phyloP scores from a whole-genome alignment of 176 grass and related monocot species.

The Leersia perrieri region DNA sequence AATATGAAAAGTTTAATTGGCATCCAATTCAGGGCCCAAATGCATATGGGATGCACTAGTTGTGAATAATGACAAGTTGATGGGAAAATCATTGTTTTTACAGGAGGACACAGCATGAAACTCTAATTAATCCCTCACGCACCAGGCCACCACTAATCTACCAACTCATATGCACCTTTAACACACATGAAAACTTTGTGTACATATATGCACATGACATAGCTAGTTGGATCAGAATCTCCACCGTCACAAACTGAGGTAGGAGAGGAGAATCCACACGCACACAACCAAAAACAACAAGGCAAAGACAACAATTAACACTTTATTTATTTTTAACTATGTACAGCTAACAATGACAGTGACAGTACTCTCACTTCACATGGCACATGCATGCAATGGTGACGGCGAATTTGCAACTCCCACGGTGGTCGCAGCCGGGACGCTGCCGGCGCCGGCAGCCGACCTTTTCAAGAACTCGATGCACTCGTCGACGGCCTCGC shows the following conservation, averaged over 20 bases:
- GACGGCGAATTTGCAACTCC: background rate
- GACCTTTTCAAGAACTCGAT: constrained; percentile 87
- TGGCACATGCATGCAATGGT: constrained; percentile 36
- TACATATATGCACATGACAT: background rate
- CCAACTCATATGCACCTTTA: background rate
- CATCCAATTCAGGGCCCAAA: no score
- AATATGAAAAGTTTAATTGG: no score
- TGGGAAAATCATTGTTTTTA: background rate
- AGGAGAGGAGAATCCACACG: background rate
- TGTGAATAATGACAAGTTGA: background rate
- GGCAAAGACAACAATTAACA: no score
- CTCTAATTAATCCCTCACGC: background rate
- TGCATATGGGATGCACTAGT: background rate
- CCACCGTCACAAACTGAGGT: background rate
- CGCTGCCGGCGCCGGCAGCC: constrained; percentile 26
- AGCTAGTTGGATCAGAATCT: background rate
- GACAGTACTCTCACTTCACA: constrained; percentile 27
- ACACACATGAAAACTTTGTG: background rate
- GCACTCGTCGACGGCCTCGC: constrained; percentile 88
- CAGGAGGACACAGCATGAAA: background rate
- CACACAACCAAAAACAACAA: background rate
- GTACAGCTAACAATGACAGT: background rate
- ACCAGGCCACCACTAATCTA: background rate
- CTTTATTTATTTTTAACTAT: background rate
- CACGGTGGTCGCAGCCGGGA: background rate